These are phyloP conservation scores for Neurospora cerealis DNA, from an alignment of 495 filamentous ascomycete genomes.

Conservation along the genomic window DNA sequence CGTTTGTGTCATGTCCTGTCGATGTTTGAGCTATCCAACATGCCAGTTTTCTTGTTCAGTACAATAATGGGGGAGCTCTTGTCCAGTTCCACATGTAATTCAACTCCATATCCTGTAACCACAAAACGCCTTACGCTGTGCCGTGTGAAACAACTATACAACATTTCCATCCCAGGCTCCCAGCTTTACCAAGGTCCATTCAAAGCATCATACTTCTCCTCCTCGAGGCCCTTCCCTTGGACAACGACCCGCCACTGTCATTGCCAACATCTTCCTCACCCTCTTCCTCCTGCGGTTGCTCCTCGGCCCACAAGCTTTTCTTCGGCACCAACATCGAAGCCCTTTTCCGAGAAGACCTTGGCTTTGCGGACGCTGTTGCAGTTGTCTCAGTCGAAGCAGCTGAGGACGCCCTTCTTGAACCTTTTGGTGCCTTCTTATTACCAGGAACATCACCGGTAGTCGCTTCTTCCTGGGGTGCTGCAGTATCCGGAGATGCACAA, in stretches of 20 bases:
- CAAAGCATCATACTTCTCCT: constrained; percentile 51
- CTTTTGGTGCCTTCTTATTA: background rate
- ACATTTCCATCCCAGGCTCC: background rate
- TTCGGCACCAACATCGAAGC: constrained; percentile 32
- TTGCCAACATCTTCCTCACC: constrained; percentile 7
- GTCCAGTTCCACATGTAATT: background rate
- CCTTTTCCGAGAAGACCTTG: constrained; percentile 22
- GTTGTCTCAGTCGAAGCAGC: background rate
- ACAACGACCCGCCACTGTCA: background rate
- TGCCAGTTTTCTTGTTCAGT: background rate
- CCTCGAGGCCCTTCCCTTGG: constrained; percentile 16
- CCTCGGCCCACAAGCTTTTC: constrained; percentile 11
- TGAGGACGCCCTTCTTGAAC: constrained; percentile 8
- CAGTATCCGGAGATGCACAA: constrained; percentile 13
- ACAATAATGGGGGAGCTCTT: background rate
- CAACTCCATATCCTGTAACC: background rate
- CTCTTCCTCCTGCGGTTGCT: background rate
- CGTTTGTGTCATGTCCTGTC: background rate
- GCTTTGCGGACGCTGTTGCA: constrained; percentile 1
- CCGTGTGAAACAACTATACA: background rate
- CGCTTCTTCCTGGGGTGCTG: constrained; percentile 2
- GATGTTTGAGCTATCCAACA: background rate
- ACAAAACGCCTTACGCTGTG: background rate
- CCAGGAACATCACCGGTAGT: background rate
- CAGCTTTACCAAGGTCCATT: constrained; percentile 8